Evolutionary conservation across 805 yeast genomes (phyloP), one percentile per base, ranked within the genome.

Genomic region (Candida anglica): DNA sequence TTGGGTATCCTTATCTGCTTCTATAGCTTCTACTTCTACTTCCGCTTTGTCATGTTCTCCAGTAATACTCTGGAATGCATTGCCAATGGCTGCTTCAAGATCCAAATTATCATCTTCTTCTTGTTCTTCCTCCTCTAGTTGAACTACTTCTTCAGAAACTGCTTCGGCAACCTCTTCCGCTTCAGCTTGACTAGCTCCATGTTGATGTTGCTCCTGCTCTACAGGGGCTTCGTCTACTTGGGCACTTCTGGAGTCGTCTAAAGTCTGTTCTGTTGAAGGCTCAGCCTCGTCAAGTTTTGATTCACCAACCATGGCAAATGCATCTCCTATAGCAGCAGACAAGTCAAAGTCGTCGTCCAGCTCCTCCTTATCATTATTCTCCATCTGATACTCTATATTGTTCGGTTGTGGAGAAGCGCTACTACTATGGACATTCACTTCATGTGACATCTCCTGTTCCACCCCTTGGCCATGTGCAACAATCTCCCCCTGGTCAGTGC

Each of bases 281-380:
- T 11, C 10, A 11, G 23, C 23, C 23, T 21, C 23, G 23, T 11
- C 23, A n/a, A n/a, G n/a, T 11, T 11, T 21, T 9, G 9, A 11
- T 9, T 16, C 26, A 5, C 17, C 11, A 8, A 20, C 32, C 25
- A 30, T 13, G 9, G 38, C 35, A 19, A 40, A 34, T 17, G 46
- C 40, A 15, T 38, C 18, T 5, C 41, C 45, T n/a, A 42, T 46
- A 7, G 50, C 52, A 14, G 40, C 42, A 15, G 41, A 41, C 23
- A 47, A 30, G 13, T 35, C 46, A 10, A 32, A 32, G 27, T 33
- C 40, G 20, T 28, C 36, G 19, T 32, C 16, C 27, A 14, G 13
- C 14, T 30, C 28, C 38, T 37, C 36, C 8, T 19, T 20, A 22
- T 32, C 15, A 9, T 10, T 26, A 6, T 30, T 28, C 25, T 27